Evolutionary conservation across 2,329 filamentous ascomycete genomes (phyloP).

Genomic region (Pezicula radicicola): DNA sequence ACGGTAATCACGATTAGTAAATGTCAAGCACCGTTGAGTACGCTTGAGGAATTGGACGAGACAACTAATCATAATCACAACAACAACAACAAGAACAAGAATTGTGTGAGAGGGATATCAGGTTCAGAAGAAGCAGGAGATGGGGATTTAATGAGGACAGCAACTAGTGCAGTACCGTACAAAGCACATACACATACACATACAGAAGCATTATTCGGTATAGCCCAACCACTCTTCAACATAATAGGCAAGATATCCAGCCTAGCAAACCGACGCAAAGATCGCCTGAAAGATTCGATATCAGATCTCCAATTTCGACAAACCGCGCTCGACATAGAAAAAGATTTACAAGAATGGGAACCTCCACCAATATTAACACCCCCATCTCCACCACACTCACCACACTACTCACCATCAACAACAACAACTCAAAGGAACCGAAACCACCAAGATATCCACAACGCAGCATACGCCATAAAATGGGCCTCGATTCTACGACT

Average conservation of each 20-base stretch:
- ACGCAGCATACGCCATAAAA: conserved; percentile 6
- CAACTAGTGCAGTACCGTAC: too few relatives aligned
- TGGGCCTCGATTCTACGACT: conserved; percentile 8
- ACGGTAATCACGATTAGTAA: conserved; percentile 3
- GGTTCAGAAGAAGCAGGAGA: too few relatives aligned
- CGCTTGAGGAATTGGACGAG: background rate
- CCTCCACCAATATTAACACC: background rate
- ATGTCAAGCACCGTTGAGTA: conserved; percentile 1
- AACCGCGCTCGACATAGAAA: background rate
- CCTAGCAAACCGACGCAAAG: background rate
- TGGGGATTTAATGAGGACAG: too few relatives aligned
- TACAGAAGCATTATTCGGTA: conserved; percentile 9
- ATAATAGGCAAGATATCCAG: conserved; percentile 4
- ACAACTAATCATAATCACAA: too few relatives aligned
- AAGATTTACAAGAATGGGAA: background rate
- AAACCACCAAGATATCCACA: background rate
- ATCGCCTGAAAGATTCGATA: background rate
- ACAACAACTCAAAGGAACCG: background rate
- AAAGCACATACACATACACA: conserved; percentile 13
- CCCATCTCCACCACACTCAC: background rate
- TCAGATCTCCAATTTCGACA: conserved; percentile 1
- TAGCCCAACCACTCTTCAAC: conserved; percentile 2
- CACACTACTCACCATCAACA: background rate
- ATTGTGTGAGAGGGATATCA: too few relatives aligned
- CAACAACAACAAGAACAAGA: too few relatives aligned